Conservation (phyloP, 192 early-diverging fungal genomes). For the Gamsiella multidivaricata region DNA sequence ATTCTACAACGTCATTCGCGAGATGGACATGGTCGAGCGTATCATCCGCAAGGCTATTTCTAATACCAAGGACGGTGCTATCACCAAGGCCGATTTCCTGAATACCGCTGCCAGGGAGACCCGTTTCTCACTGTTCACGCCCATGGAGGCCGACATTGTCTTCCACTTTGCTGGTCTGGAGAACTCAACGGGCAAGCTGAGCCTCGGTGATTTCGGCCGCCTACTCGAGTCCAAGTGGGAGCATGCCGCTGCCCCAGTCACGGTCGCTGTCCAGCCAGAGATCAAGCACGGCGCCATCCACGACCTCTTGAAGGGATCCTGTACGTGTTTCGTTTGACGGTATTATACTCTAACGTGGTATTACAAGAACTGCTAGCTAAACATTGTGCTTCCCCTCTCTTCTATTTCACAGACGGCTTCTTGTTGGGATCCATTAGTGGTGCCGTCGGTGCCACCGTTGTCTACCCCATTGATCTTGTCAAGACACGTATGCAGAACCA, state of each 20-base stretch:
- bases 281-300: conserved; percentile 35
- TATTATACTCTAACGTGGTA: too few relatives aligned
- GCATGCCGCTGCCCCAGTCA: conserved; percentile 32
- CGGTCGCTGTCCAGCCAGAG: conserved; percentile 15
- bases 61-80: conserved; percentile 58
- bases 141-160: conserved; percentile 79
- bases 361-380: neutral
- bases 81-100: conserved; percentile 75
- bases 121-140: conserved; percentile 71
- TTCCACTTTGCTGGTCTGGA: conserved; percentile 74
- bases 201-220: conserved; percentile 60
- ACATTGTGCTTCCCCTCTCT: neutral
- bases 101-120: conserved; percentile 63
- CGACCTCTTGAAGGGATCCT: conserved; percentile 51
- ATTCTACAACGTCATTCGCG: conserved; percentile 69
- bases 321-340: conserved; percentile 19
- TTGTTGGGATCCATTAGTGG: conserved; percentile 92
- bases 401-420: conserved; percentile 45
- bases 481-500: conserved; percentile 99
- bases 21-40: conserved; percentile 77
- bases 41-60: conserved; percentile 66
- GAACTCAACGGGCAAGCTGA: conserved; percentile 59
- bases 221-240: conserved; percentile 68
- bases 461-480: conserved; percentile 98
- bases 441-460: conserved; percentile 92